phyloP scores from a whole-genome alignment of 306 rosid genomes.

The Medicago ruthenica region DNA sequence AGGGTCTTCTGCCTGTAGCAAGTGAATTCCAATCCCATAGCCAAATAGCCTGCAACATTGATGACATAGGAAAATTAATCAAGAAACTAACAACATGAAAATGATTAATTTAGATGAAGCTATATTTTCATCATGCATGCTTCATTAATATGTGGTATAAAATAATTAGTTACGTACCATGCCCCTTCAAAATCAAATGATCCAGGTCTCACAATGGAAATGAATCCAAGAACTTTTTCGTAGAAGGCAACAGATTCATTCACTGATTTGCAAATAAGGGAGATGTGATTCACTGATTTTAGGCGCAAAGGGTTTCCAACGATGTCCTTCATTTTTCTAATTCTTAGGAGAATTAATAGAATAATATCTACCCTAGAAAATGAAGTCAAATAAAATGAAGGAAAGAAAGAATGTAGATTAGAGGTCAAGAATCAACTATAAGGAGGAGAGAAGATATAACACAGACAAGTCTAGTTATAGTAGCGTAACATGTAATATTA shows the following conservation, averaged over 20 bases:
- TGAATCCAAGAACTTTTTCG: constrained; percentile 80
- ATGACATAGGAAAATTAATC: not conserved
- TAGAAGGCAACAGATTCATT: constrained; percentile 74
- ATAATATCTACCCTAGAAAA: not conserved
- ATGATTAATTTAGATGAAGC: not conserved
- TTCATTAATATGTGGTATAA: no score
- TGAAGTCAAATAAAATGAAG: not conserved
- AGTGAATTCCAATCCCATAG: constrained; percentile 86
- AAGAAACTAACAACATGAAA: not conserved
- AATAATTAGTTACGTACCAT: constrained; percentile 54
- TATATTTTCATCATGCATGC: not conserved
- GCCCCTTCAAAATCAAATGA: constrained; percentile 88
- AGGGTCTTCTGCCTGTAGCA: constrained; percentile 69
- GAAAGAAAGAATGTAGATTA: not conserved
- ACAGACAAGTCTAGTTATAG: not conserved
- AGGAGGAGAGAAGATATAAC: not conserved
- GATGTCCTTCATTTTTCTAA: constrained; percentile 65
- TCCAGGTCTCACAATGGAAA: constrained; percentile 87
- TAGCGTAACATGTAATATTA: not conserved
- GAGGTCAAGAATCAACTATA: not conserved
- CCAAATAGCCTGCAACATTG: constrained; percentile 70
- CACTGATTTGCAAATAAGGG: constrained; percentile 69
- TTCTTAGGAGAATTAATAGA: not conserved
- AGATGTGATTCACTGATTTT: constrained; percentile 86
- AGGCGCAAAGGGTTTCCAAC: constrained; percentile 80